phyloP scores from a whole-genome alignment of 805 yeast species.

The Ogataea corticis region DNA sequence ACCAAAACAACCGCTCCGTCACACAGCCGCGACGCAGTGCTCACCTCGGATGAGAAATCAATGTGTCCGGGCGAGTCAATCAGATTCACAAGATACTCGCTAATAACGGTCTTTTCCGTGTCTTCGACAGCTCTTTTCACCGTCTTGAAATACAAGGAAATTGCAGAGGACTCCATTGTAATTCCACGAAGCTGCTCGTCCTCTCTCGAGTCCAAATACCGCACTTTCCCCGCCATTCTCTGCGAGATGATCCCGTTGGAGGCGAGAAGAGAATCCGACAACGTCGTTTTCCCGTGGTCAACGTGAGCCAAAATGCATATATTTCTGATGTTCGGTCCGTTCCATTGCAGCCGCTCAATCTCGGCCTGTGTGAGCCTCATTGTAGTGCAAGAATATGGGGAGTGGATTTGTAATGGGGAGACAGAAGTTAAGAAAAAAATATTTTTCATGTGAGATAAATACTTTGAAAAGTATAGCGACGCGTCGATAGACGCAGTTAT shows the following conservation, averaged over 20 bases:
- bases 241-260: constrained; percentile 96
- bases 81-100: constrained; percentile 83
- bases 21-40: constrained; percentile 92
- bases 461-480: neutral
- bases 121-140: constrained; percentile 35
- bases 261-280: constrained; percentile 89
- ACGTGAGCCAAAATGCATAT: constrained; percentile 97
- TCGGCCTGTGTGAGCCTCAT: constrained; percentile 65
- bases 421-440: neutral
- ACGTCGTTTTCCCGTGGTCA: constrained; percentile 96
- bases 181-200: constrained; percentile 97
- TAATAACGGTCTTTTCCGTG: constrained; percentile 38
- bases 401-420: neutral
- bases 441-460: too few relatives aligned
- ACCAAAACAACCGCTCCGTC: constrained; percentile 96
- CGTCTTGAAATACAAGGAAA: constrained; percentile 85
- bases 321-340: constrained; percentile 74
- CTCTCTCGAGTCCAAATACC: constrained; percentile 89
- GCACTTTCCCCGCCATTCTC: constrained; percentile 90
- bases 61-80: constrained; percentile 99
- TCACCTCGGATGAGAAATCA: constrained; percentile 94
- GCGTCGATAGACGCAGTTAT: constrained; percentile 10
- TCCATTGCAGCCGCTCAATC: constrained; percentile 64
- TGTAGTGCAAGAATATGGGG: neutral
- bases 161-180: constrained; percentile 97